A percentile compares a stretch with the other conserved stretches of the same genome.
phyloP scores from a whole-genome alignment of 2,329 filamentous ascomycete genomes.

The Aspergillus novofumigatus region DNA sequence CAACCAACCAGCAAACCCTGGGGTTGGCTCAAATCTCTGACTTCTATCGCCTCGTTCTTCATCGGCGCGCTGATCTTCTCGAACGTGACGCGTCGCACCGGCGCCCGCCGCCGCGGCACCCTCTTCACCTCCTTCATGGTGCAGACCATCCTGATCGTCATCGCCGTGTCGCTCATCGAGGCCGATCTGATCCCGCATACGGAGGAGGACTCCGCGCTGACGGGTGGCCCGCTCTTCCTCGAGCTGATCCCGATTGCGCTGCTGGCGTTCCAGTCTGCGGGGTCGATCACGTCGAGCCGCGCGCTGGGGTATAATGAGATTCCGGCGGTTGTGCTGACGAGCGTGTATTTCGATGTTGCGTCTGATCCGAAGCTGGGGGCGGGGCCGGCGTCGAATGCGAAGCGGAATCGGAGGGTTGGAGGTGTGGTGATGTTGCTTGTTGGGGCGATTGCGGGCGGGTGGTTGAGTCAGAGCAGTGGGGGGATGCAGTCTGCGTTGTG shows the following conservation, averaged over 20 bases:
- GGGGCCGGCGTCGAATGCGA: conserved; percentile 35
- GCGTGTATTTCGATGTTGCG: conserved; percentile 44
- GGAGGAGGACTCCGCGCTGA: conserved; percentile 14
- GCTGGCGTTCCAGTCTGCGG: conserved; percentile 44
- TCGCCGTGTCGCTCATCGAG: conserved; percentile 39
- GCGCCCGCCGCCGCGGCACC: conserved; percentile 31
- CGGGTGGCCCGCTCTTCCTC: conserved; percentile 30
- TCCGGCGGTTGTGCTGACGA: conserved; percentile 45
- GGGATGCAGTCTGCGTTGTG: conserved; percentile 44
- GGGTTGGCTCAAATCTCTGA: conserved; percentile 43
- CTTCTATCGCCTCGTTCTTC: conserved; percentile 41
- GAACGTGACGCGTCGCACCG: conserved; percentile 31
- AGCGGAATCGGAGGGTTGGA: conserved; percentile 35
- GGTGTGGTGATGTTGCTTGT: conserved; percentile 36
- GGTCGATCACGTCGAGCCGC: conserved; percentile 41
- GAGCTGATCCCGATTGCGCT: conserved; percentile 41
- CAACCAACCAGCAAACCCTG: conserved; percentile 36
- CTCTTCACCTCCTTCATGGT: conserved; percentile 40
- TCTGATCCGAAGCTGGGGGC: conserved; percentile 36
- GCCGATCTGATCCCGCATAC: conserved; percentile 35
- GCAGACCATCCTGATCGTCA: conserved; percentile 36
- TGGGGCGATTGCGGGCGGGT: conserved; percentile 41
- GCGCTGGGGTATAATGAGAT: conserved; percentile 42
- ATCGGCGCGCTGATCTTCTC: conserved; percentile 40
- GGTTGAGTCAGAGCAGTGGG: conserved; percentile 38